Evolutionary conservation across 306 rosid genomes (phyloP).

Genomic region (Leucaena leucocephala): DNA sequence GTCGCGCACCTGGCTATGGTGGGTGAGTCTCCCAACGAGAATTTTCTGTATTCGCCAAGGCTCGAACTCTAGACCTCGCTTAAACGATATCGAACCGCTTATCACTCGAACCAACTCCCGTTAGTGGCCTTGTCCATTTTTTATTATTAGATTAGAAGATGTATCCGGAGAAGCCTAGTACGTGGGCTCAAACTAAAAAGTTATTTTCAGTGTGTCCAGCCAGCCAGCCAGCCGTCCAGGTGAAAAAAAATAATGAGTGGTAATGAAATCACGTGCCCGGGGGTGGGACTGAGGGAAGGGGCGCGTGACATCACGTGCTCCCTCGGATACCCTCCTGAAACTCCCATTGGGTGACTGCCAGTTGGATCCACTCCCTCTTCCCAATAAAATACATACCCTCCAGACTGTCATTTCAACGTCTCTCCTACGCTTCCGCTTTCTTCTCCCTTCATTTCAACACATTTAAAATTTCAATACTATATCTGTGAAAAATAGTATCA

Average conservation of each 20-base stretch:
- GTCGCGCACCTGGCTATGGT: no score
- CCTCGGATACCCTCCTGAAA: slow-evolving; percentile 62
- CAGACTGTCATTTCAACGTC: slow-evolving; percentile 74
- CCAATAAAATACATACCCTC: slow-evolving; percentile 54
- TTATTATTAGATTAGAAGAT: background rate
- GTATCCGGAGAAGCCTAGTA: background rate
- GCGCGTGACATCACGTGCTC: slow-evolving; percentile 54
- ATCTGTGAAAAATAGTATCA: background rate
- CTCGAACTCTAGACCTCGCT: no score
- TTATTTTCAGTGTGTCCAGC: background rate
- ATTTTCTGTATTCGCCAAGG: no score
- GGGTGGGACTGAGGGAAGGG: background rate
- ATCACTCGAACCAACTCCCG: no score
- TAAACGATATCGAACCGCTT: no score
- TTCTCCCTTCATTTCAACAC: slow-evolving; percentile 13
- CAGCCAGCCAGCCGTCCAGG: slow-evolving; percentile 19
- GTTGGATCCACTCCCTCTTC: slow-evolving; percentile 59
- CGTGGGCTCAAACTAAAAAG: background rate
- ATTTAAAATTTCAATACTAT: background rate
- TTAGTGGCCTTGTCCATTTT: no score
- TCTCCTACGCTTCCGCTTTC: slow-evolving; percentile 6
- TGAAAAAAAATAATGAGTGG: slow-evolving; percentile 27
- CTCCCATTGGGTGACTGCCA: slow-evolving; percentile 52
- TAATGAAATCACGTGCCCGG: slow-evolving; percentile 50
- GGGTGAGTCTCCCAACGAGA: no score